Conservation (phyloP, 345 rosid species). For the Populus nigra region DNA sequence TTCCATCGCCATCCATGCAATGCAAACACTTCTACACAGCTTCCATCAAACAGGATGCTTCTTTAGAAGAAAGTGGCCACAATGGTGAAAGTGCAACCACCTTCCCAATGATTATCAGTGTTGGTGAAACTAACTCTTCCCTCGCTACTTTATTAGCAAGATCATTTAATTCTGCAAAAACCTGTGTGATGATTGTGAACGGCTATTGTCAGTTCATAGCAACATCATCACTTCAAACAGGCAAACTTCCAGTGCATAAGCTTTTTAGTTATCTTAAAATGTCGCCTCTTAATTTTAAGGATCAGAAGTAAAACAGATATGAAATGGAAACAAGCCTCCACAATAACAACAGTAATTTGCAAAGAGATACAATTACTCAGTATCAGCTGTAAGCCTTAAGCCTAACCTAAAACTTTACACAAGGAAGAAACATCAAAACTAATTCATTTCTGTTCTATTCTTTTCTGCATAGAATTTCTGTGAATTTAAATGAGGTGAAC, state of each 20-base stretch:
- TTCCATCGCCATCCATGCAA: background rate
- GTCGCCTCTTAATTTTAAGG: background rate
- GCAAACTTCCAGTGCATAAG: background rate
- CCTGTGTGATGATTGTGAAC: constrained; percentile 39
- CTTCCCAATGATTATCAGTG: constrained; percentile 79
- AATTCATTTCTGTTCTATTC: background rate
- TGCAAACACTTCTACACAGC: background rate
- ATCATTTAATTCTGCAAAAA: constrained; percentile 72
- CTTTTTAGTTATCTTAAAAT: background rate
- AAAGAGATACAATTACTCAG: no score
- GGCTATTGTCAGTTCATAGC: background rate
- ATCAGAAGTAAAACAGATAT: background rate
- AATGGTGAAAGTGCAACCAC: constrained; percentile 87
- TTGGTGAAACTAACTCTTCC: constrained; percentile 70
- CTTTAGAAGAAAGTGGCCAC: constrained; percentile 50
- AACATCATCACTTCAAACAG: background rate
- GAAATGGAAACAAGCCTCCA: background rate
- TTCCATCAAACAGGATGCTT: constrained; percentile 13
- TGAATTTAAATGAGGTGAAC: background rate
- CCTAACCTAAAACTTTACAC: background rate
- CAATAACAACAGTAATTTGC: no score
- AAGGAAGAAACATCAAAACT: background rate
- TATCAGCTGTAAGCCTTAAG: no score
- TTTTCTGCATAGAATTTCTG: background rate
- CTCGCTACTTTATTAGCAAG: constrained; percentile 58